Conservation (phyloP, 1,139 yeast genomes). For the Hyphopichia khmerensis region DNA sequence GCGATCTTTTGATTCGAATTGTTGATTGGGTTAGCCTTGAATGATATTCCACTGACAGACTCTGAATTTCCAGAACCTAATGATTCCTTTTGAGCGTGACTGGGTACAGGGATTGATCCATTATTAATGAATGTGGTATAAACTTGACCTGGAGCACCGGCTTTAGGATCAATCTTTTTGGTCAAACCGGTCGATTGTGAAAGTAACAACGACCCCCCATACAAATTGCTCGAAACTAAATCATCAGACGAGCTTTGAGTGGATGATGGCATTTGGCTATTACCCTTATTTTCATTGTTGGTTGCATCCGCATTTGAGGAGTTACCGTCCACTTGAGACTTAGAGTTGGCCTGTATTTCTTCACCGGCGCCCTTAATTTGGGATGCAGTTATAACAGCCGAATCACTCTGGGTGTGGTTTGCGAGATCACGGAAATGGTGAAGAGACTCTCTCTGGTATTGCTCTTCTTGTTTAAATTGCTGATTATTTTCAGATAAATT, state of each 20-base stretch:
- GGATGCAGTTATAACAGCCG: neutral
- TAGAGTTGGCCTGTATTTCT: neutral
- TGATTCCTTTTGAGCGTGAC: conserved; percentile 11
- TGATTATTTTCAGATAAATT: neutral
- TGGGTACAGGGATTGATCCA: conserved; percentile 1
- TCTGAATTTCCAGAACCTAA: conserved; percentile 18
- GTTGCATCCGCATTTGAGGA: neutral
- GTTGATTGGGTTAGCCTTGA: conserved; percentile 34
- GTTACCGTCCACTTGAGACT: neutral
- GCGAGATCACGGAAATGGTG: neutral
- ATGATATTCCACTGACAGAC: conserved; percentile 35
- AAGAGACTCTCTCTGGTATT: neutral
- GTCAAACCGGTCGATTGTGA: conserved; percentile 49
- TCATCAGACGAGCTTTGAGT: conserved; percentile 29
- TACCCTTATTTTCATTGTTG: neutral
- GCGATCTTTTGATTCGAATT: conserved; percentile 20
- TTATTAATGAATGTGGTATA: neutral
- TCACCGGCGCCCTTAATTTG: neutral
- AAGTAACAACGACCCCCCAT: conserved; percentile 44
- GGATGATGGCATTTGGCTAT: conserved; percentile 5
- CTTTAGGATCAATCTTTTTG: conserved; percentile 31
- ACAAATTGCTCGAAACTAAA: conserved; percentile 29
- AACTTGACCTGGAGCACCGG: neutral
- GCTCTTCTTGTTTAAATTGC: neutral
- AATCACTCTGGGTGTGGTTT: neutral